phyloP scores from a whole-genome alignment of 1,284 basidiomycete species.

The Tetrapyrgos nigripes region DNA sequence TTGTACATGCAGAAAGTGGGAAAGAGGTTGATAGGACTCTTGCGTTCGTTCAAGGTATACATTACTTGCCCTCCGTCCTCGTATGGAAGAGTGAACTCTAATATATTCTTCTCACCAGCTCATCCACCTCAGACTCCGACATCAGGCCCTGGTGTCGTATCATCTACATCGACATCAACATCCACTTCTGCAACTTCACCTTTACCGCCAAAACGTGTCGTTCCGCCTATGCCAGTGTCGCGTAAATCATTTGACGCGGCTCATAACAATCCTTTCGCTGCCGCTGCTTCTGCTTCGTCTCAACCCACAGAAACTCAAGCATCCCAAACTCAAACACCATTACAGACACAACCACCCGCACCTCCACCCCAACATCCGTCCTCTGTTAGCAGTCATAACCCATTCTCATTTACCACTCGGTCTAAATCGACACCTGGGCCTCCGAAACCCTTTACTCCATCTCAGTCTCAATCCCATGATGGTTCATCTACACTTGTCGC shows the following conservation, averaged over 20 bases:
- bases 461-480: constrained; percentile 16
- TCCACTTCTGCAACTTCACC: too few relatives aligned
- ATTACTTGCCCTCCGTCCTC: not conserved
- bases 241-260: constrained; percentile 1
- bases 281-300: too few relatives aligned
- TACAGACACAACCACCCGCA: not conserved
- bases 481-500: constrained; percentile 7
- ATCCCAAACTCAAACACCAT: constrained; percentile 6
- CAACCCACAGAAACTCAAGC: too few relatives aligned
- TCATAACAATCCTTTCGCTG: not conserved
- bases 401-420: not conserved
- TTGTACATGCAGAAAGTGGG: constrained; percentile 66
- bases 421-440: constrained; percentile 5
- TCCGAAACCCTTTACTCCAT: constrained; percentile 3
- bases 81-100: not conserved
- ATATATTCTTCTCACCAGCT: constrained; percentile 9
- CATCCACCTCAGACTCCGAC: constrained; percentile 11
- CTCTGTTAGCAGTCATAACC: not conserved
- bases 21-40: constrained; percentile 63
- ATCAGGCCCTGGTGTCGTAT: constrained; percentile 12
- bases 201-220: constrained; percentile 8
- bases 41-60: constrained; percentile 73
- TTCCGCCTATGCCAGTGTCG: not conserved
- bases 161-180: too few relatives aligned
- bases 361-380: constrained; percentile 1